Evolutionary conservation across 768 basidiomycete species (phyloP).

Genomic region (Pisolithus tinctorius): DNA sequence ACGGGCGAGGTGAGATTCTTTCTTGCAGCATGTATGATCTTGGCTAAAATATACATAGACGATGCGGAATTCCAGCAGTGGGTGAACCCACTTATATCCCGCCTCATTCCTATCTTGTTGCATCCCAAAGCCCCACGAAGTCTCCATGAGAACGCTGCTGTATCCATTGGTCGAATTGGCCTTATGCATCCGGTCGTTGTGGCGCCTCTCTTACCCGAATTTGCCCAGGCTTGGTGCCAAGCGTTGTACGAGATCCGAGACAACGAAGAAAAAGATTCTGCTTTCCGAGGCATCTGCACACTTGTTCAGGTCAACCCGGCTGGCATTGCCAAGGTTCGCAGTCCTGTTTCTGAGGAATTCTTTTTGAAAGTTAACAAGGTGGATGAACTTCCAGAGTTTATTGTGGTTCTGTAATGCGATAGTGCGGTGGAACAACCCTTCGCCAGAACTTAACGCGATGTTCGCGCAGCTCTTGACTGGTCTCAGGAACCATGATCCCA

Average conservation of each 20-base stretch:
- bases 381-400: constrained; percentile 53
- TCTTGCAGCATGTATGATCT: constrained; percentile 1
- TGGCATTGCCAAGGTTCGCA: constrained; percentile 82
- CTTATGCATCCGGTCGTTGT: constrained; percentile 86
- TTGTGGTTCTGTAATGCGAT: constrained; percentile 99
- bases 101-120: constrained; percentile 88
- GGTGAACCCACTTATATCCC: constrained; percentile 79
- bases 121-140: constrained; percentile 91
- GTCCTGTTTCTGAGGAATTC: neutral
- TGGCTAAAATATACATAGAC: constrained; percentile 33
- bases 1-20: constrained; percentile 56
- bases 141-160: constrained; percentile 95
- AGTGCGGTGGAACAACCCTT: constrained; percentile 91
- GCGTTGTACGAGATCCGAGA: constrained; percentile 97
- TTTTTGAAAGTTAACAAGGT: neutral
- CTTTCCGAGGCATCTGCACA: constrained; percentile 95
- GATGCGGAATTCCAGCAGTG: constrained; percentile 88
- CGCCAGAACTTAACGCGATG: constrained; percentile 86
- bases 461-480: constrained; percentile 85
- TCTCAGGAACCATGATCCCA: constrained; percentile 83
- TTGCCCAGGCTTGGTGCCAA: constrained; percentile 95
- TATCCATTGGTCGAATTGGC: constrained; percentile 94
- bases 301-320: constrained; percentile 92
- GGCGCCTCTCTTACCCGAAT: constrained; percentile 82
- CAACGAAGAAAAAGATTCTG: constrained; percentile 99